Evolutionary conservation across 768 basidiomycete species (phyloP), one percentile per base, ranked within the genome.

Genomic region (Lactarius indigo): DNA sequence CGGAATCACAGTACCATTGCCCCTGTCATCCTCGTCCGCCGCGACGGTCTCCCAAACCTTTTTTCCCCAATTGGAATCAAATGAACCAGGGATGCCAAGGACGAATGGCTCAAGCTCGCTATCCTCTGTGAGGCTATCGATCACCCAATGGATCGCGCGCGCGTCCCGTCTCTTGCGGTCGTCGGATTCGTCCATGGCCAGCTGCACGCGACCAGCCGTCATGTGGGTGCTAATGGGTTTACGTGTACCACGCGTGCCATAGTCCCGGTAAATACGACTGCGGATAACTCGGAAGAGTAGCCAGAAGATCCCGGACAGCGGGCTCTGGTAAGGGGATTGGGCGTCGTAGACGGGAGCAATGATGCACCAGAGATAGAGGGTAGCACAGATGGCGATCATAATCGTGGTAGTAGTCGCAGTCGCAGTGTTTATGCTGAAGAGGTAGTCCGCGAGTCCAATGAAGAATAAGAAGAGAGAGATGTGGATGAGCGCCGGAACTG

Each of bases 401-500:
- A 63, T 30, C 4, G 64, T 54, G 1, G 64, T 57, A 0, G 61
- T 50, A 5, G 59, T 31, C 2, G 69, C 69, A 7, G 69, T 61
- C 17, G 37, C 50, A 2, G 12, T 26, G 56, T 71, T 70, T 54
- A 71, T 72, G 7, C 78, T 74, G 65, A 73, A 73, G 35, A 84
- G 74, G 71, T 84, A 82, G 26, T 78, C 76, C 50, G 83, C 72
- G 37, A 85, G 76, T 41, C 82, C 80, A 47, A 79, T 76, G 73
- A 86, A 79, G 73, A 84, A 84, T 5, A 84, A 10, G 44, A 47
- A 47, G 9, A 47, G 23, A 12, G 47, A 50, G 3, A 50, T 23
- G 23, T 23, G n/a, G 74, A 85, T 77, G 18, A 84, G 77, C n/a
- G 79, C 74, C 0, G 83, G 83, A 37, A 84, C 79, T 18, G 74